phyloP scores from a whole-genome alignment of 2,329 filamentous ascomycete species.

The Diaporthe sp. region DNA sequence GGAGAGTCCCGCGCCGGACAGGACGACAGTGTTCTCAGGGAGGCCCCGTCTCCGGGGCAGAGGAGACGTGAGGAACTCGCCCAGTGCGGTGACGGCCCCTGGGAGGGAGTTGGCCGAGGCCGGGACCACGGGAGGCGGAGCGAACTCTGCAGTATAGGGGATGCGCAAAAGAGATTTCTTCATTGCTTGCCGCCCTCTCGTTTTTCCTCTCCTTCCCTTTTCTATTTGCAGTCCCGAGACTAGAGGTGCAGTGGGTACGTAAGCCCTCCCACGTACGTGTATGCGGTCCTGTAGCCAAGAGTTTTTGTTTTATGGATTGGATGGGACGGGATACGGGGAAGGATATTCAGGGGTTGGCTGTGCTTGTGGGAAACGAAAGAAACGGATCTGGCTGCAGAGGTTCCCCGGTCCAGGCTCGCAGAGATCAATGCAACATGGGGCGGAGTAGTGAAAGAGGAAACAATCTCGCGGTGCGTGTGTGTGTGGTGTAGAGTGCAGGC shows the following conservation, averaged over 20 bases:
- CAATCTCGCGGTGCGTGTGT: no score
- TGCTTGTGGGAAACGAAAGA: neutral
- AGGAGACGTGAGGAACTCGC: slow-evolving; percentile 76
- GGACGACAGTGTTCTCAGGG: slow-evolving; percentile 63
- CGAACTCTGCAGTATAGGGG: slow-evolving; percentile 87
- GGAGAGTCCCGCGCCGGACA: slow-evolving; percentile 90
- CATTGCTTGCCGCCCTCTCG: slow-evolving; percentile 56
- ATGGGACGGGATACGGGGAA: neutral
- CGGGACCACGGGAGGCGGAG: slow-evolving; percentile 81
- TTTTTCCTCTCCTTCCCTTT: slow-evolving; percentile 32
- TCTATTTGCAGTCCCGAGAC: slow-evolving; percentile 37
- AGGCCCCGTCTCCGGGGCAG: slow-evolving; percentile 60
- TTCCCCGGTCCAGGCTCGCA: slow-evolving; percentile 18
- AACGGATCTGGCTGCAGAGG: slow-evolving; percentile 20
- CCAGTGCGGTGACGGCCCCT: slow-evolving; percentile 82
- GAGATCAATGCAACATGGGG: slow-evolving; percentile 29
- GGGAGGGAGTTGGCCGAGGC: slow-evolving; percentile 75
- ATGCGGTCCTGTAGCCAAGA: slow-evolving; percentile 28
- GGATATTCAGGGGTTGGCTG: slow-evolving; percentile 25
- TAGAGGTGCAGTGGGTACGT: slow-evolving; percentile 45
- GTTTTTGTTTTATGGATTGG: neutral
- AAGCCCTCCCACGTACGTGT: slow-evolving; percentile 37
- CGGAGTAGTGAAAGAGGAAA: neutral
- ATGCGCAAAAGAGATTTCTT: slow-evolving; percentile 85
- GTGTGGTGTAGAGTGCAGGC: neutral